Evolutionary conservation across 2,329 filamentous ascomycete genomes (phyloP).

Genomic region (Monilinia fructigena): DNA sequence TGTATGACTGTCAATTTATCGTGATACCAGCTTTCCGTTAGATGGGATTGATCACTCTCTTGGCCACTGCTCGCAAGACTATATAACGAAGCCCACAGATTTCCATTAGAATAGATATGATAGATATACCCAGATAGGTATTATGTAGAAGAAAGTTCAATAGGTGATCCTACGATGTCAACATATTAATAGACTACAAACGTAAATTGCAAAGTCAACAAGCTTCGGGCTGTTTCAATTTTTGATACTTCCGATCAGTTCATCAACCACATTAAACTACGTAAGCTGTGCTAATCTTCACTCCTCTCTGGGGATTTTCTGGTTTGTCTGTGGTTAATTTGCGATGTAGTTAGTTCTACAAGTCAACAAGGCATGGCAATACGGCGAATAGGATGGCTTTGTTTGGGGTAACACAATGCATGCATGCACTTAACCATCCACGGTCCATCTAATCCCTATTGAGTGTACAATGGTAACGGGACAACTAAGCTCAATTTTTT

Average conservation of each 20-base stretch:
- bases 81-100: no score
- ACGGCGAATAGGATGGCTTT: constrained; percentile 2
- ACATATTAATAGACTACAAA: neutral
- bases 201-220: neutral
- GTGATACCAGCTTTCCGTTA: no score
- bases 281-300: neutral
- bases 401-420: neutral
- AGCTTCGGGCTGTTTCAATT: neutral
- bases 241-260: neutral
- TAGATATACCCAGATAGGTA: no score
- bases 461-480: neutral
- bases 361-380: constrained; percentile 4
- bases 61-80: no score
- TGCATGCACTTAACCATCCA: no score
- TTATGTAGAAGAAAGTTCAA: no score
- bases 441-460: neutral
- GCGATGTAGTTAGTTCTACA: neutral
- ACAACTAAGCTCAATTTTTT: neutral
- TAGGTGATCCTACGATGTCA: no score
- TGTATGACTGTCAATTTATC: neutral
- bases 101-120: no score
- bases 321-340: neutral
- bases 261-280: no score
- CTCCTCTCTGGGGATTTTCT: neutral
- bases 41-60: no score